Percentiles rank a stretch among this genome's conserved stretches.
Evolutionary conservation across 441 rosid genomes (phyloP).

Genomic region (Codiaeum variegatum): DNA sequence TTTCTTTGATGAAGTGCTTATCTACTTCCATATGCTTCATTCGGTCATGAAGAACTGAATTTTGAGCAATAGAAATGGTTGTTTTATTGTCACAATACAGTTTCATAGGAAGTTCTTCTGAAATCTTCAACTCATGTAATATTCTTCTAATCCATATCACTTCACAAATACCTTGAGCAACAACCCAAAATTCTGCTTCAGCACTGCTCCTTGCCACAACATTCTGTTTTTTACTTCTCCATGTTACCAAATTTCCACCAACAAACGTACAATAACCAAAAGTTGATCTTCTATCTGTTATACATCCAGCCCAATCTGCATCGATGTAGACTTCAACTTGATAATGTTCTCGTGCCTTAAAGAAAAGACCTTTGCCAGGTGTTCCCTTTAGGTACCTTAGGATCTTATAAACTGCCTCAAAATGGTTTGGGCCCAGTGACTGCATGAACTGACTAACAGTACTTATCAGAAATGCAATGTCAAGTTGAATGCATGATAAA

Average conservation of each 20-base stretch:
- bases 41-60: neutral
- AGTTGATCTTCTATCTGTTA: neutral
- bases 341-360: neutral
- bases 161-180: neutral
- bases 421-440: neutral
- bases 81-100: neutral
- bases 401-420: neutral
- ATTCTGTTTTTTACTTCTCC: neutral
- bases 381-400: neutral
- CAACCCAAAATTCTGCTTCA: neutral
- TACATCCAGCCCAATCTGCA: neutral
- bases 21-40: neutral
- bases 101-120: neutral
- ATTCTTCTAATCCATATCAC: neutral
- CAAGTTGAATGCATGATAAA: neutral
- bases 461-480: neutral
- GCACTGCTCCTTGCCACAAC: neutral
- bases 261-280: neutral
- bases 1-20: constrained; percentile 8
- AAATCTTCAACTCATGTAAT: neutral
- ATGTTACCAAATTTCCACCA: neutral
- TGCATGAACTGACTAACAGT: neutral
- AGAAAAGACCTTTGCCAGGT: neutral
- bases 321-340: neutral
- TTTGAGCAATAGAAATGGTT: neutral